Percentiles rank a stretch among this genome's conserved stretches.
Evolutionary conservation across 371 early-diverging fungal genomes (phyloP).

Genomic region (Syncephalastrum monosporum): DNA sequence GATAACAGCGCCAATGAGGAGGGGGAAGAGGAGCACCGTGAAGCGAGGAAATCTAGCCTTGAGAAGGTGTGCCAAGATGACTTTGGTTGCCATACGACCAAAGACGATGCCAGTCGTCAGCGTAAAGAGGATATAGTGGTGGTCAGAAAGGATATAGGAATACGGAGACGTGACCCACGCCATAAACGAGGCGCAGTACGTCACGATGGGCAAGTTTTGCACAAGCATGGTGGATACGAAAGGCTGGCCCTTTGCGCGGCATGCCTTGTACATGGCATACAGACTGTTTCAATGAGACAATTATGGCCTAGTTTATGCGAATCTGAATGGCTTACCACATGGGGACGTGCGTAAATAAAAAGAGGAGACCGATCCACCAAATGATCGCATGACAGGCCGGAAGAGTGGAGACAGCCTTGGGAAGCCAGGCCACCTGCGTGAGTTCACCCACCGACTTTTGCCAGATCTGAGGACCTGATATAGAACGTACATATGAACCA

Average conservation of each 20-base stretch:
- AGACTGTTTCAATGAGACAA: slow-evolving; percentile 17
- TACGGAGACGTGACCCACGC: slow-evolving; percentile 72
- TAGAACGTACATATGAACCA: neutral
- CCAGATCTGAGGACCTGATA: slow-evolving; percentile 34
- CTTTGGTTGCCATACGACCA: slow-evolving; percentile 88
- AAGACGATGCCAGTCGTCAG: slow-evolving; percentile 78
- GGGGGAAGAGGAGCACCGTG: slow-evolving; percentile 73
- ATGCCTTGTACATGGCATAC: slow-evolving; percentile 67
- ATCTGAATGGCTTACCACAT: slow-evolving; percentile 45
- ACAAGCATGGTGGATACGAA: slow-evolving; percentile 60
- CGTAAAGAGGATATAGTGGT: slow-evolving; percentile 73
- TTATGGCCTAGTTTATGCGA: neutral
- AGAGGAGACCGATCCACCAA: slow-evolving; percentile 54
- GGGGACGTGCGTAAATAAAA: slow-evolving; percentile 70
- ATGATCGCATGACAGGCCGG: slow-evolving; percentile 54
- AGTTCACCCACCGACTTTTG: slow-evolving; percentile 19
- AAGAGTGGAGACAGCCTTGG: slow-evolving; percentile 34
- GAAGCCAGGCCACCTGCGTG: slow-evolving; percentile 24
- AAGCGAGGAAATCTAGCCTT: slow-evolving; percentile 77
- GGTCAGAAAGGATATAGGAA: slow-evolving; percentile 60
- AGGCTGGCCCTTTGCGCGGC: slow-evolving; percentile 60
- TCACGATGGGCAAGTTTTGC: slow-evolving; percentile 63
- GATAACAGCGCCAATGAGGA: slow-evolving; percentile 71
- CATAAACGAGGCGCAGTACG: slow-evolving; percentile 55
- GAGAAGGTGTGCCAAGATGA: slow-evolving; percentile 86